Evolutionary conservation across 805 yeast genomes (phyloP).

Genomic region (Lipomyces sp.): DNA sequence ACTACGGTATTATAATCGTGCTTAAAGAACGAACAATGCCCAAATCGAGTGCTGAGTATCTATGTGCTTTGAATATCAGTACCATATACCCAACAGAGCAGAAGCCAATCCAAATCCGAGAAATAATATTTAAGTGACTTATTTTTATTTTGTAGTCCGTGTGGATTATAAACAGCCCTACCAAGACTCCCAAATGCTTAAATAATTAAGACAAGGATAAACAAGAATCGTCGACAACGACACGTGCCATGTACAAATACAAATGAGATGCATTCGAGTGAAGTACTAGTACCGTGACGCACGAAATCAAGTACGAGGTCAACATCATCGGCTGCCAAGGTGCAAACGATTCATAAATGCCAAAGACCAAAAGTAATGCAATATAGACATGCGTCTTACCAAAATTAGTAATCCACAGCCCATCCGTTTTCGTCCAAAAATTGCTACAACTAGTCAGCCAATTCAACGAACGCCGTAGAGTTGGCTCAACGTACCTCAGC

Average conservation of each 20-base stretch:
- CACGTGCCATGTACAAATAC: not conserved
- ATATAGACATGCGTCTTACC: not conserved
- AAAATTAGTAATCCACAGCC: conserved; percentile 37
- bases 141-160: not conserved
- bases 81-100: too few relatives aligned
- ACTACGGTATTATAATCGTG: too few relatives aligned
- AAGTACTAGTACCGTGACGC: not conserved
- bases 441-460: conserved; percentile 13
- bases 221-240: not conserved
- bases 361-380: not conserved
- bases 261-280: not conserved
- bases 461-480: not conserved
- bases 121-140: too few relatives aligned
- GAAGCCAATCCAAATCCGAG: too few relatives aligned
- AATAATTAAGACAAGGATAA: not conserved
- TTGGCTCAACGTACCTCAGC: conserved; percentile 41
- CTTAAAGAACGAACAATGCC: too few relatives aligned
- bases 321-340: not conserved
- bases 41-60: too few relatives aligned
- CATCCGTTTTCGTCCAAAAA: conserved; percentile 39
- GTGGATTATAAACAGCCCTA: not conserved
- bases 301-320: not conserved
- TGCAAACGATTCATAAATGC: not conserved
- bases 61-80: too few relatives aligned
- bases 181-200: conserved; percentile 7